phyloP scores from a whole-genome alignment of 2,329 filamentous ascomycete species.

The Claviceps sp. region DNA sequence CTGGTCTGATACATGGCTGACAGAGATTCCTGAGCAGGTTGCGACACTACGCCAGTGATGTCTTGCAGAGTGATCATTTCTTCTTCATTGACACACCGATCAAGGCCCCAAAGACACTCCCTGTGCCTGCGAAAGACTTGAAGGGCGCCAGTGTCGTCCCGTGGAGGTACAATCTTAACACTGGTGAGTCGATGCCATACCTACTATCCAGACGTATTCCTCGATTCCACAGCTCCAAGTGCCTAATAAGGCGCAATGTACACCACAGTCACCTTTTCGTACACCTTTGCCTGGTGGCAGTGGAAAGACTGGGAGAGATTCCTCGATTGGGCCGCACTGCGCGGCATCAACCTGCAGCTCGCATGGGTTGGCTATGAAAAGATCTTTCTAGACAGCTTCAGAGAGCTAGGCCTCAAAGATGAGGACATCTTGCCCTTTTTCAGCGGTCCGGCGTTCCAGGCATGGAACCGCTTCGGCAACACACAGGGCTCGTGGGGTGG shows the following conservation, averaged over 20 bases:
- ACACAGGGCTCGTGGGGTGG: constrained; percentile 36
- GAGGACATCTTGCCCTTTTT: constrained; percentile 31
- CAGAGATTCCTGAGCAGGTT: background rate
- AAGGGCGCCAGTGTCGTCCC: constrained; percentile 9
- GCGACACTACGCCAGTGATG: constrained; percentile 11
- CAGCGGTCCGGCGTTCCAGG: constrained; percentile 35
- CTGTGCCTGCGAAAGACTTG: constrained; percentile 3
- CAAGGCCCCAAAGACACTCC: constrained; percentile 1
- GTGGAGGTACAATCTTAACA: constrained; percentile 34
- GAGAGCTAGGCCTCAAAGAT: constrained; percentile 28
- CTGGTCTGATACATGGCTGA: background rate
- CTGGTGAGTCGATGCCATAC: constrained; percentile 17
- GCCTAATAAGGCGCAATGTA: background rate
- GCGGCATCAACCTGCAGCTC: constrained; percentile 36
- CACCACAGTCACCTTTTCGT: constrained; percentile 34
- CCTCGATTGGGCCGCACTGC: constrained; percentile 38
- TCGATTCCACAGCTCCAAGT: background rate
- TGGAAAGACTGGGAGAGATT: constrained; percentile 40
- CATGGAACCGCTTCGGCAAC: constrained; percentile 42
- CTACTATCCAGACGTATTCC: background rate
- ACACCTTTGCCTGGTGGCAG: constrained; percentile 35
- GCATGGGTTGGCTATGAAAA: constrained; percentile 40
- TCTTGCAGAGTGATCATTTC: constrained; percentile 9
- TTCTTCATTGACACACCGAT: constrained; percentile 7
- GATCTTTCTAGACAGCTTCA: constrained; percentile 33